Conservation (phyloP, 345 rosid species). For the Populus deltoides region DNA sequence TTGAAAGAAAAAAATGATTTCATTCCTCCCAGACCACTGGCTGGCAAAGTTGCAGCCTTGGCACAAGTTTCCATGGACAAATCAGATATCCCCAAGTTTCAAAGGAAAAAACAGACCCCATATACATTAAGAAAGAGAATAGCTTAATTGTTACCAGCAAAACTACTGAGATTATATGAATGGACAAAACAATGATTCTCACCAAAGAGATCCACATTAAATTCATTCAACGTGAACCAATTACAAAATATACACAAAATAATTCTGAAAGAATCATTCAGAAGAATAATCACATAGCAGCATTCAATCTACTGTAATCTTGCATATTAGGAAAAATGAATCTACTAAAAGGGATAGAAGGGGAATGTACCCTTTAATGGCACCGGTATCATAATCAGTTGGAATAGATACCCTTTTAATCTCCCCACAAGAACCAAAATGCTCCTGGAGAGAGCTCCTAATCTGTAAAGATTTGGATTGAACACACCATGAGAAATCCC, state of each 20-base stretch:
- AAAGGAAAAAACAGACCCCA: no score
- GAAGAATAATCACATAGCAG: no score
- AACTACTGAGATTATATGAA: not conserved
- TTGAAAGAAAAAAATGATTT: no score
- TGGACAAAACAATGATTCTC: not conserved
- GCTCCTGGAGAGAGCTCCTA: conserved; percentile 47
- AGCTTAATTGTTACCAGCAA: not conserved
- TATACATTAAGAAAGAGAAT: no score
- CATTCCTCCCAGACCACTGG: no score
- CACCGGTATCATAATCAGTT: conserved; percentile 60
- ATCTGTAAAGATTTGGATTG: conserved; percentile 35
- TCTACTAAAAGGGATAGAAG: not conserved
- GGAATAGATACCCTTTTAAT: conserved; percentile 60
- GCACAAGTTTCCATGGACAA: no score
- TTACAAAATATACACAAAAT: no score
- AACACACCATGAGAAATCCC: not conserved
- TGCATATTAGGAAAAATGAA: not conserved
- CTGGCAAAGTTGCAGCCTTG: no score
- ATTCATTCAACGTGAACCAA: no score
- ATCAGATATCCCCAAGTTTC: no score
- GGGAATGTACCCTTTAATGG: conserved; percentile 63
- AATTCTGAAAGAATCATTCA: no score
- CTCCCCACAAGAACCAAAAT: conserved; percentile 73
- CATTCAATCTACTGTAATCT: not conserved
- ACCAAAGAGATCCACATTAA: not conserved